Evolutionary conservation across 352 stramenopile species (phyloP).

Genomic region (Plasmopara halstedii): DNA sequence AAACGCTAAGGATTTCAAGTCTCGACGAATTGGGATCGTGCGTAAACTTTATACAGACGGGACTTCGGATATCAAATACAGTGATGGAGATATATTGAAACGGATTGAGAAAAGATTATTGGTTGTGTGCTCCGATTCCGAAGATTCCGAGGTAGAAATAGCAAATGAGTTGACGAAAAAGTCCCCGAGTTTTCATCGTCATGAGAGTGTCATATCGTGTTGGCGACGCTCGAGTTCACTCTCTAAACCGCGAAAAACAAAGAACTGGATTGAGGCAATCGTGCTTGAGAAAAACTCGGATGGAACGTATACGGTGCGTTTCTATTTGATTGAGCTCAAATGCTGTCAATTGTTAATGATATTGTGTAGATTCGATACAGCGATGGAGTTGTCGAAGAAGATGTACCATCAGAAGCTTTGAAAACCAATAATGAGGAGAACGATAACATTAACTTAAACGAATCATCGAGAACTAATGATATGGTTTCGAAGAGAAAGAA

Average conservation of each 20-base stretch:
- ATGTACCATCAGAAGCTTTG: constrained; percentile 31
- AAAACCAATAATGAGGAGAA: constrained; percentile 13
- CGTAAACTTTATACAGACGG: constrained; percentile 37
- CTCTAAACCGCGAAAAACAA: constrained; percentile 21
- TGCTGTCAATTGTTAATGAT: not conserved
- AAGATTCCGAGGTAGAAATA: constrained; percentile 21
- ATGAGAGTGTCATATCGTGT: constrained; percentile 25
- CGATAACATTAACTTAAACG: not conserved
- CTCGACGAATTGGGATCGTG: constrained; percentile 24
- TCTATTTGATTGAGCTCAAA: not conserved
- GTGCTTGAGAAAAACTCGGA: constrained; percentile 31
- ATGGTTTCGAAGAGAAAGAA: not conserved
- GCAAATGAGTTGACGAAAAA: constrained; percentile 2
- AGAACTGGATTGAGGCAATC: constrained; percentile 22
- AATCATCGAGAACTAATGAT: constrained; percentile 1
- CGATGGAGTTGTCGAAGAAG: constrained; percentile 45
- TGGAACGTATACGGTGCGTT: constrained; percentile 32
- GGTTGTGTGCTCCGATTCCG: constrained; percentile 22
- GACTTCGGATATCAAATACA: constrained; percentile 59
- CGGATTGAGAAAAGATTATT: constrained; percentile 23
- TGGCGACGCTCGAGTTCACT: constrained; percentile 37
- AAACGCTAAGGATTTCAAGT: constrained; percentile 23
- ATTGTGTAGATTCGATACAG: constrained; percentile 40
- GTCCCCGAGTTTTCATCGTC: constrained; percentile 14
- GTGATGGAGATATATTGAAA: constrained; percentile 36